Evolutionary conservation across 495 filamentous ascomycete species (phyloP), one percentile per base, ranked within the genome.

Genomic region (Aspergillus olivimuriae): DNA sequence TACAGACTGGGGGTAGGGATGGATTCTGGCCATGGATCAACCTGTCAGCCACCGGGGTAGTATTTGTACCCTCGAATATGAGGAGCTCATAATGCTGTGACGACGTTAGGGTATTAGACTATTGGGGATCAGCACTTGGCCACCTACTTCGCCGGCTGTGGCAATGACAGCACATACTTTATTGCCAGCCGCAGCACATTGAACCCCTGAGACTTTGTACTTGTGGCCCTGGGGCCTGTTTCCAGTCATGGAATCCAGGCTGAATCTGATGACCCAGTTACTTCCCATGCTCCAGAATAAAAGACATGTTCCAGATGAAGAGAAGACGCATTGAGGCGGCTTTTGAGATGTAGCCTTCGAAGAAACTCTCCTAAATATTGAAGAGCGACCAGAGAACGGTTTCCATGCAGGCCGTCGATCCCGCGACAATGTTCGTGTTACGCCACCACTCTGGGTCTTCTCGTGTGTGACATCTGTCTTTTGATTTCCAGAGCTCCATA

Each of bases 81-180:
- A 60, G 34, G 18, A 60, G 50, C 21, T 60, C 56, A 33, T 50
- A 56, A 22, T 54, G 56, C 56, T 60, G 34, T 8, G 8, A 12
- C 8, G 9, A 4, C 20, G 41, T 52, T 21, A 52, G 43, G n/a
- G 11, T 8, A 7, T 2, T 15, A 4, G 2, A 5, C 11, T 10
- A 34, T 1, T 14, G 19, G 11, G 14, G 11, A 34, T 8, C 14
- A 2, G 2, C 32, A 15, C 11, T 4, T 23, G 1, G 16, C 9
- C 31, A 18, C 44, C n/a, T n/a, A 60, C 56, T 48, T 60, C 47
- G 41, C 50, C 53, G 20, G 44, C 50, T 18, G 52, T 45, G 17
- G 50, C 50, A 21, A 60, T 46, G 3, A 56, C 37, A 23, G 53
- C 56, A 39, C 52, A 60, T 10, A 47, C 47, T 35, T 43, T 45